Evolutionary conservation across 2,329 filamentous ascomycete genomes (phyloP).

Genomic region (Colletotrichum zoysiae): DNA sequence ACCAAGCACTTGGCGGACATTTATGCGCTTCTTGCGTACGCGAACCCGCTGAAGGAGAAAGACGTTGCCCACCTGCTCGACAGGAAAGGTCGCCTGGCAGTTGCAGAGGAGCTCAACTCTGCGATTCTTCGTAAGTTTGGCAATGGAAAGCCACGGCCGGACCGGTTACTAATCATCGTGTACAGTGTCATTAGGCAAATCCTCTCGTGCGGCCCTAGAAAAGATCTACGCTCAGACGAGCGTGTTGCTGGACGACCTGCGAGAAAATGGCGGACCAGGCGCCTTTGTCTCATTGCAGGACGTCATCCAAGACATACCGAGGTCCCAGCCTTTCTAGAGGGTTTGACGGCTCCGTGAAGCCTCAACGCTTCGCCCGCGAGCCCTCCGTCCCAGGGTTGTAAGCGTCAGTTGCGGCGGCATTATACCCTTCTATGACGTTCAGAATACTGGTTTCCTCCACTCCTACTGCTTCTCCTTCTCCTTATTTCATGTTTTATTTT

Average conservation of each 20-base stretch:
- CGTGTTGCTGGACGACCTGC: slow-evolving; percentile 85
- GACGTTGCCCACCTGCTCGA: slow-evolving; percentile 85
- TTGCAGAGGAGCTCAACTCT: slow-evolving; percentile 94
- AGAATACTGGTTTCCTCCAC: slow-evolving; percentile 24
- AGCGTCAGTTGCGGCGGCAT: slow-evolving; percentile 24
- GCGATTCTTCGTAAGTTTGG: slow-evolving; percentile 83
- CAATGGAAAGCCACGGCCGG: background rate
- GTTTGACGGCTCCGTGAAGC: background rate
- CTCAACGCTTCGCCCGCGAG: background rate
- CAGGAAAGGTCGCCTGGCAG: slow-evolving; percentile 76
- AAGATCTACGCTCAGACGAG: slow-evolving; percentile 88
- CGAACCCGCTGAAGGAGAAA: slow-evolving; percentile 80
- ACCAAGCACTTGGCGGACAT: slow-evolving; percentile 83
- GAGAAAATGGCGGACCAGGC: slow-evolving; percentile 82
- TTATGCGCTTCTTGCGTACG: slow-evolving; percentile 89
- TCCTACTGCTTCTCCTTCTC: background rate
- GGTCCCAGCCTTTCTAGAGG: slow-evolving; percentile 46
- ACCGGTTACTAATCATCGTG: background rate
- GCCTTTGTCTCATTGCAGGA: slow-evolving; percentile 79
- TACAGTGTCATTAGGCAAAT: slow-evolving; percentile 89
- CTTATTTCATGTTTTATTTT: background rate
- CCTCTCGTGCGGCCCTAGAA: slow-evolving; percentile 87
- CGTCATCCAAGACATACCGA: slow-evolving; percentile 61
- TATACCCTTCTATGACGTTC: slow-evolving; percentile 28
- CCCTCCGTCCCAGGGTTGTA: background rate